Percentiles rank a stretch among this genome's conserved stretches.
Evolutionary conservation across 768 basidiomycete species (phyloP).

Genomic region (Amanita pallidorosea): DNA sequence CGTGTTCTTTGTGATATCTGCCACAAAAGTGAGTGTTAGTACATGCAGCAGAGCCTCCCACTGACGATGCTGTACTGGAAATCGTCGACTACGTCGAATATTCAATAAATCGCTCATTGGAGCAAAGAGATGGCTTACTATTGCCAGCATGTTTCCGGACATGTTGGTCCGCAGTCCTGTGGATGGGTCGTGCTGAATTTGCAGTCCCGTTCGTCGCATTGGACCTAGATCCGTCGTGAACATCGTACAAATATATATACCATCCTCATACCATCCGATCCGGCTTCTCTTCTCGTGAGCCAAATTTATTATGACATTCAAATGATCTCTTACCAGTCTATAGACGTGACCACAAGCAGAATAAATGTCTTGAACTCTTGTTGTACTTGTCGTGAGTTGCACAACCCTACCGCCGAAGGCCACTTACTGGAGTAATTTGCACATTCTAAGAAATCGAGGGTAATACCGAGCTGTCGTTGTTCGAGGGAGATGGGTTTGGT

Average conservation of each 20-base stretch:
- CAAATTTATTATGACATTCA: not conserved
- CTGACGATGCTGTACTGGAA: constrained; percentile 62
- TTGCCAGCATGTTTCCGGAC: constrained; percentile 62
- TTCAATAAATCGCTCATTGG: not conserved
- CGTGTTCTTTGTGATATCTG: constrained; percentile 19
- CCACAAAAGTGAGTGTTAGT: not conserved
- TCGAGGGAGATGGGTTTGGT: constrained; percentile 8
- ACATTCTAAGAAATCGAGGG: constrained; percentile 35
- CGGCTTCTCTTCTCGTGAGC: constrained; percentile 26
- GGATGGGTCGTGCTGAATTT: constrained; percentile 64
- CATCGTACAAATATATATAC: constrained; percentile 6
- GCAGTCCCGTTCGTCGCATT: constrained; percentile 55
- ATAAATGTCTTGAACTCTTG: constrained; percentile 57
- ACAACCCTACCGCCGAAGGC: constrained; percentile 5
- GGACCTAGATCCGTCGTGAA: constrained; percentile 31
- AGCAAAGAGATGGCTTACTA: constrained; percentile 37
- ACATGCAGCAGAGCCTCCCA: constrained; percentile 5
- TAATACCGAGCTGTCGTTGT: constrained; percentile 11
- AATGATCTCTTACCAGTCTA: constrained; percentile 30
- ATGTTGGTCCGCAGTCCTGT: constrained; percentile 44
- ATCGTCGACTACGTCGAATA: constrained; percentile 44
- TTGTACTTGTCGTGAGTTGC: constrained; percentile 11
- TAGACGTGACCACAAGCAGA: constrained; percentile 44
- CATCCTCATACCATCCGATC: constrained; percentile 42
- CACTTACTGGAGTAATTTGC: constrained; percentile 60